phyloP scores from a whole-genome alignment of 345 rosid species.

The Eucalyptus marginata region DNA sequence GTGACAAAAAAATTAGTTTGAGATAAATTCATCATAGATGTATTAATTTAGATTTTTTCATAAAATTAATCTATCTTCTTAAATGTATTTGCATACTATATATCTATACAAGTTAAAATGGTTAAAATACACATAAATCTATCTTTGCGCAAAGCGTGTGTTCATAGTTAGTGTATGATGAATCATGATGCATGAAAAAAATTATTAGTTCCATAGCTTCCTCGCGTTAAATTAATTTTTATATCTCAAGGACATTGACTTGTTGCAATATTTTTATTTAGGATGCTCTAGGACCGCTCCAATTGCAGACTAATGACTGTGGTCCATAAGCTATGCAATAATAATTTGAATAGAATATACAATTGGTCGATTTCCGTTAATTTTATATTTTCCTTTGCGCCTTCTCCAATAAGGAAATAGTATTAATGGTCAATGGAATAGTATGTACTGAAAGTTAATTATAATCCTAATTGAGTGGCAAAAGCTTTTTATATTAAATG shows the following conservation, averaged over 20 bases:
- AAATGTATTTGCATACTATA: not conserved
- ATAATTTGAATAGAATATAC: not conserved
- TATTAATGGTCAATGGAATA: not conserved
- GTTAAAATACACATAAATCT: not conserved
- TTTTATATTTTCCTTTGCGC: not conserved
- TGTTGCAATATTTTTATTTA: not conserved
- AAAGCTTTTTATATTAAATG: not conserved
- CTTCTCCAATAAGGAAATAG: not conserved
- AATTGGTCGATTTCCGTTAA: not conserved
- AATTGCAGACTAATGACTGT: not conserved
- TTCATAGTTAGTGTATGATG: not conserved
- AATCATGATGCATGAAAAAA: not conserved
- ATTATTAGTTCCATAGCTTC: not conserved
- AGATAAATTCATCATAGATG: no score
- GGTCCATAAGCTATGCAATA: not conserved
- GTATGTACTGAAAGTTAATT: not conserved
- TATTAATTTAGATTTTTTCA: no score
- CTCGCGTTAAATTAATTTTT: not conserved
- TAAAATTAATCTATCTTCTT: no score
- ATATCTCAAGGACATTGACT: not conserved
- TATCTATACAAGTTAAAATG: not conserved
- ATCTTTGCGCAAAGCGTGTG: rapidly evolving
- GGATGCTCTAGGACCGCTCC: not conserved
- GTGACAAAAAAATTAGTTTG: no score
- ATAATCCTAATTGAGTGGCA: not conserved